phyloP scores from a whole-genome alignment of 139 green algal species.

The Choricystis sp. region DNA sequence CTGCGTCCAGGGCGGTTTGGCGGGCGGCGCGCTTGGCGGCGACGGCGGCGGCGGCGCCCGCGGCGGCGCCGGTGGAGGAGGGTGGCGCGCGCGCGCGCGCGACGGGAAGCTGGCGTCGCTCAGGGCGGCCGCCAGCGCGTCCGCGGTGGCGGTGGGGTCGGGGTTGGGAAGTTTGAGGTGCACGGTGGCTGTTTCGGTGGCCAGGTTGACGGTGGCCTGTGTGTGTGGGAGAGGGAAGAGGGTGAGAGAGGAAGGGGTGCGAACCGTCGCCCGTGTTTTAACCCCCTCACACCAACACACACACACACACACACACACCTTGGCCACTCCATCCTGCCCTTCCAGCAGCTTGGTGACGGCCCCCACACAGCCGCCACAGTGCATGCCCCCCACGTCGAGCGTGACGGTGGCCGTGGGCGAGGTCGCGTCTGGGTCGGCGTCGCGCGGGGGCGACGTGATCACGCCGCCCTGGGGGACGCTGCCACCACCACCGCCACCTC shows the following conservation, averaged over 20 bases:
- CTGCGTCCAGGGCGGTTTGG: constrained; percentile 23
- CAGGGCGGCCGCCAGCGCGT: constrained; percentile 6
- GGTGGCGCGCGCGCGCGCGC: constrained; percentile 9
- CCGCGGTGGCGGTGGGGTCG: not conserved
- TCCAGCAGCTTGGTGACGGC: constrained; percentile 61
- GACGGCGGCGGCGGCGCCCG: constrained; percentile 8
- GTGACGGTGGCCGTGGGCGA: not conserved
- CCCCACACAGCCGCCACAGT: constrained; percentile 68
- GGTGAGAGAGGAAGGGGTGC: too few relatives aligned
- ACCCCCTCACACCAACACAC: too few relatives aligned
- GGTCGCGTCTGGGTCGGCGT: not conserved
- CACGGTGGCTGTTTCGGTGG: constrained; percentile 76
- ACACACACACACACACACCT: too few relatives aligned
- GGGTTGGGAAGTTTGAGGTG: not conserved
- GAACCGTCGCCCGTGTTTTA: too few relatives aligned
- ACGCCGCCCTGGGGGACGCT: not conserved
- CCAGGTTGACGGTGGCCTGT: constrained; percentile 72
- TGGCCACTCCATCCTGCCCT: too few relatives aligned
- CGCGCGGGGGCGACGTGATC: not conserved
- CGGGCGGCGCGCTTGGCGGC: constrained; percentile 42
- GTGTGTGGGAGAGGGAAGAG: too few relatives aligned
- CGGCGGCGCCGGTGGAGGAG: constrained; percentile 5
- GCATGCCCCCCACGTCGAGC: constrained; percentile 50
- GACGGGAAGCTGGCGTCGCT: constrained; percentile 9
- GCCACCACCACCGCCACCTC: not conserved